Evolutionary conservation across 768 basidiomycete species (phyloP).

Genomic region (Lyophyllum decastes): DNA sequence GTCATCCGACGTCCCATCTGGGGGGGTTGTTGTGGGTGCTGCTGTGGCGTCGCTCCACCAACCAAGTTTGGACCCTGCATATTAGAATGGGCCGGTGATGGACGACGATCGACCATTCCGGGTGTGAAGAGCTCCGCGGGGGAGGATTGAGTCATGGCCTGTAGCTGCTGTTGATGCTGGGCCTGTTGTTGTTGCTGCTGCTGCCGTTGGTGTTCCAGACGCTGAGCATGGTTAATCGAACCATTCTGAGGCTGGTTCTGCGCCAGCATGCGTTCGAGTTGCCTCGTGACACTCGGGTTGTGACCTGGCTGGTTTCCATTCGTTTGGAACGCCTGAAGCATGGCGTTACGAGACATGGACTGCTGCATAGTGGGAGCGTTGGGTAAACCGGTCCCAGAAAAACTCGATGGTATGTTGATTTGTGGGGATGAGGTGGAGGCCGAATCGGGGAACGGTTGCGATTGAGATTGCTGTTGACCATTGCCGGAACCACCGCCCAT

Average conservation of each 20-base stretch:
- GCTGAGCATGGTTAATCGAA: slow-evolving; percentile 30
- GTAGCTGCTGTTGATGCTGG: slow-evolving; percentile 20
- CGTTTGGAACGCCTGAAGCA: slow-evolving; percentile 37
- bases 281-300: slow-evolving; percentile 25
- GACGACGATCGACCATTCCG: slow-evolving; percentile 49
- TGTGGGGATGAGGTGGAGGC: slow-evolving; percentile 30
- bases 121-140: slow-evolving; percentile 51
- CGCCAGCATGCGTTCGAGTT: slow-evolving; percentile 50
- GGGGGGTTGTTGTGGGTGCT: slow-evolving; percentile 9
- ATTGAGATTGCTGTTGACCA: slow-evolving; percentile 29
- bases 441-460: slow-evolving; percentile 34
- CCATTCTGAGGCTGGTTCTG: slow-evolving; percentile 48
- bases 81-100: slow-evolving; percentile 47
- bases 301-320: slow-evolving; percentile 29
- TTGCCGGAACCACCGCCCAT: slow-evolving; percentile 27
- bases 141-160: slow-evolving; percentile 39
- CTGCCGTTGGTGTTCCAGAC: slow-evolving; percentile 22
- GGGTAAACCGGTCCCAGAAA: slow-evolving; percentile 37
- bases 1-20: slow-evolving; percentile 4
- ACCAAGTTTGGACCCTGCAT: slow-evolving; percentile 23
- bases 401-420: slow-evolving; percentile 42
- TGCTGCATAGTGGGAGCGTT: slow-evolving; percentile 28
- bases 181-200: slow-evolving; percentile 27
- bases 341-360: slow-evolving; percentile 32
- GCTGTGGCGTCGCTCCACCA: slow-evolving; percentile 8